Base-by-base conservation (phyloP, 2,329 filamentous ascomycete genomes). In the Ophiocordyceps camponoti-leonardi region DNA sequence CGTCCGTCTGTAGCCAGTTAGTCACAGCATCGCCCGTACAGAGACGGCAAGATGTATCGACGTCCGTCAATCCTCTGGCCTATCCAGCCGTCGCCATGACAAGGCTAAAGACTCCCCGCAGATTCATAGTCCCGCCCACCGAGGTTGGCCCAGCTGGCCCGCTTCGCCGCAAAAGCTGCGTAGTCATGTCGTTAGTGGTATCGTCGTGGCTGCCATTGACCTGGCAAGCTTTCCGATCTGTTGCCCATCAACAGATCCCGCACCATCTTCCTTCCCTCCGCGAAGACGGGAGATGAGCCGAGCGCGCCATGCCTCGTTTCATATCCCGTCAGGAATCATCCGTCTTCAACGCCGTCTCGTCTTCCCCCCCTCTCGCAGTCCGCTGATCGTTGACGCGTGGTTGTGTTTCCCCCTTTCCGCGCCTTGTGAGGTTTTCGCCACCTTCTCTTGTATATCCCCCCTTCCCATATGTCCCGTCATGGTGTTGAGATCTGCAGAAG, bases 151-250 rank as follows among this genome's bases (percentile, higher is more conserved):
- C 43, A 35, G 42, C 35, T 45, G 40, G 45, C 35, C 43, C 23
- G n/a, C 39, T 23, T 44, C 45, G 45, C 18, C 61, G 53, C 56
- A 58, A 58, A 37, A 18, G 6, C 23, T 18, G 35, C 56, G 54
- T 57, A 56, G 53, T 54, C 52, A 53, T 56, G 51, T 60, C 58
- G 53, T 61, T 54, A 57, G 49, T 60, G 56, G 59, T 62, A 61
- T 62, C 58, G 56, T 61, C 53, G 53, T 53, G 51, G 50, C 58
- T 45, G 42, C 45, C 46, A 44, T 26, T 50, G 45, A 51, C 45
- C 48, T 51, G 44, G 45, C 51, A 49, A 48, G 50, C 49, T 45
- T 52, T 52, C 47, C 48, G n/a, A 53, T 49, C 51, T 50, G 50
- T 52, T 52, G 33, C 53, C 42, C 50, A 50, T 49, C 49, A 54